Conservation (phyloP, 1,284 basidiomycete species). For the Erythrobasidium hasegawianum region DNA sequence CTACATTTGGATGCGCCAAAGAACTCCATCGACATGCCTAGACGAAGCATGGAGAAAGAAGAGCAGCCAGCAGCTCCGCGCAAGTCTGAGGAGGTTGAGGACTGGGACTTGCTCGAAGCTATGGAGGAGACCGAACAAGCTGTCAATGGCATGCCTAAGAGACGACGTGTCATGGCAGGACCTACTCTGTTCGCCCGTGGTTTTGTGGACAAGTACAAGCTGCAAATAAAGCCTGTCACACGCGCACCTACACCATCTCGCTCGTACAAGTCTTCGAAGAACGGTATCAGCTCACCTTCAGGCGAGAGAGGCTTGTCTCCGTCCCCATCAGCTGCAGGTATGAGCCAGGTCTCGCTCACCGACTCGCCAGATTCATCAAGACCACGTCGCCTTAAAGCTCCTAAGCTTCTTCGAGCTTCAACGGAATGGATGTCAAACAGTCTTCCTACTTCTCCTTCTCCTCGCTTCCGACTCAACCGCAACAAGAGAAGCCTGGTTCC, state of each 20-base stretch:
- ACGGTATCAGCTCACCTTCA: neutral
- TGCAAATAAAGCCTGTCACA: slow-evolving; percentile 22
- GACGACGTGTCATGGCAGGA: slow-evolving; percentile 24
- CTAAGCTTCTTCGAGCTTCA: slow-evolving; percentile 19
- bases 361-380: neutral
- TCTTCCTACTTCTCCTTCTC: slow-evolving; percentile 20
- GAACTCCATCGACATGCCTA: neutral
- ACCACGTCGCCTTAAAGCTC: neutral
- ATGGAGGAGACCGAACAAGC: slow-evolving; percentile 10
- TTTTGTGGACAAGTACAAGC: slow-evolving; percentile 33
- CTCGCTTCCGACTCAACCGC: slow-evolving; percentile 16
- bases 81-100: slow-evolving; percentile 7
- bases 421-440: slow-evolving; percentile 28
- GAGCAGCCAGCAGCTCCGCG: neutral
- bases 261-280: slow-evolving; percentile 20
- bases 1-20: neutral
- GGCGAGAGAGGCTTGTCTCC: slow-evolving; percentile 17
- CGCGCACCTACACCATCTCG: slow-evolving; percentile 17
- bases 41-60: neutral
- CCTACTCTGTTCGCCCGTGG: slow-evolving; percentile 27
- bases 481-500: slow-evolving; percentile 9
- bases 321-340: slow-evolving; percentile 20
- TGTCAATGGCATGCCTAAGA: slow-evolving; percentile 3
- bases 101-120: slow-evolving; percentile 28
- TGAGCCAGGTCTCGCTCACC: slow-evolving; percentile 17